These are phyloP conservation scores for Aspergillus olivimuriae DNA, from an alignment of 495 filamentous ascomycete species.

Conservation along the genomic window DNA sequence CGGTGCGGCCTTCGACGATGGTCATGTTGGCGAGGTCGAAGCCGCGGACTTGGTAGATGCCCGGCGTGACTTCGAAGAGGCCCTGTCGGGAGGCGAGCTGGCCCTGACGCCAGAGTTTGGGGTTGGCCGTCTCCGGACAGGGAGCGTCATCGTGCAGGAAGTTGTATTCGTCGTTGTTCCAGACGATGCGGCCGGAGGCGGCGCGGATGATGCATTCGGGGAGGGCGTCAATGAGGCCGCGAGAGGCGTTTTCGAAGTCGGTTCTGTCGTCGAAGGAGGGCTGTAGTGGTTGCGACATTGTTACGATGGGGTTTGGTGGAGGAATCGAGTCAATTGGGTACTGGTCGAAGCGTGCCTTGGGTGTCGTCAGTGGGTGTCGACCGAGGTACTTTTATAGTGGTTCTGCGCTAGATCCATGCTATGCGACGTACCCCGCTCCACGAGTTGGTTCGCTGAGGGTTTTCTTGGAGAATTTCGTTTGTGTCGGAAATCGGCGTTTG, in stretches of 20 bases:
- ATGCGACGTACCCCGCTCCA: no score
- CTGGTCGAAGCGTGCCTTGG: no score
- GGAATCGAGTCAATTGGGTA: no score
- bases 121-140: conserved; percentile 17
- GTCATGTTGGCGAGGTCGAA: conserved; percentile 23
- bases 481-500: not conserved
- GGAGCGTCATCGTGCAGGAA: conserved; percentile 12
- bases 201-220: conserved; percentile 8
- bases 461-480: no score
- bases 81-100: conserved; percentile 14
- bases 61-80: conserved; percentile 15
- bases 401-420: no score
- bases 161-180: conserved; percentile 18
- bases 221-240: conserved; percentile 14
- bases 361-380: no score
- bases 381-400: no score
- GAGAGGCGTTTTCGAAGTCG: conserved; percentile 15
- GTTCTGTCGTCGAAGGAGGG: not conserved
- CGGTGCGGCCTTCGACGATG: conserved; percentile 18
- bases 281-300: not conserved
- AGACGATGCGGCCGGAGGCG: conserved; percentile 7
- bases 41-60: conserved; percentile 23
- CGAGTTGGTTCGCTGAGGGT: no score
- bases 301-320: not conserved
- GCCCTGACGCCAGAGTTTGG: conserved; percentile 20